Conservation (phyloP, 768 basidiomycete genomes). For the Sarcodon aspratus region DNA sequence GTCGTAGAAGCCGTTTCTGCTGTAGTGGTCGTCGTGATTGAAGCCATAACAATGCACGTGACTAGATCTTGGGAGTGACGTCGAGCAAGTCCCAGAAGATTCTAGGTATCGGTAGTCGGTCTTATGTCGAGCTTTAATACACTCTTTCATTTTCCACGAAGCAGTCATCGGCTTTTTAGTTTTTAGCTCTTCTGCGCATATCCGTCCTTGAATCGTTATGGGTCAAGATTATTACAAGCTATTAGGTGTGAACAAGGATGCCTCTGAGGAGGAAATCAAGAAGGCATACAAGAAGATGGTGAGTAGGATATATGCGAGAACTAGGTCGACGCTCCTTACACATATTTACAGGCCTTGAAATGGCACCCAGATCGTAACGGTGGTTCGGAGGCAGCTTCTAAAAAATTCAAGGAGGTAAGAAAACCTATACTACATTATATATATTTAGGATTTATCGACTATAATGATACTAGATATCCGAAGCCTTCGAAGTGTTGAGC, state of each 20-base stretch:
- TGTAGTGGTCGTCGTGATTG: background rate
- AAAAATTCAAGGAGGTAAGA: slow-evolving; percentile 85
- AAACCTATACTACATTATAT: background rate
- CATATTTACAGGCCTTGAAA: slow-evolving; percentile 58
- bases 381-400: slow-evolving; percentile 75
- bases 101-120: slow-evolving; percentile 5
- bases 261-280: slow-evolving; percentile 81
- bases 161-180: background rate
- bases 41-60: too few relatives aligned
- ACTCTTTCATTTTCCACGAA: background rate
- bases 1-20: slow-evolving; percentile 1
- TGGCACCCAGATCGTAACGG: slow-evolving; percentile 92
- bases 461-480: slow-evolving; percentile 51
- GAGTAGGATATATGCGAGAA: slow-evolving; percentile 7
- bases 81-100: background rate
- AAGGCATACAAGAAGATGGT: slow-evolving; percentile 94
- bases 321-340: background rate
- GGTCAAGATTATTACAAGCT: slow-evolving; percentile 85
- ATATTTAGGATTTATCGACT: background rate
- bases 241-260: slow-evolving; percentile 63
- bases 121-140: background rate
- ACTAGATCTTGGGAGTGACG: background rate
- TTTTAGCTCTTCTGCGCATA: background rate
- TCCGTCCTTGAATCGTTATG: slow-evolving; percentile 28
- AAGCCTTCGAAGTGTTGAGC: slow-evolving; percentile 91